phyloP scores from a whole-genome alignment of 441 rosid genomes.

The Aleurites moluccanus region DNA sequence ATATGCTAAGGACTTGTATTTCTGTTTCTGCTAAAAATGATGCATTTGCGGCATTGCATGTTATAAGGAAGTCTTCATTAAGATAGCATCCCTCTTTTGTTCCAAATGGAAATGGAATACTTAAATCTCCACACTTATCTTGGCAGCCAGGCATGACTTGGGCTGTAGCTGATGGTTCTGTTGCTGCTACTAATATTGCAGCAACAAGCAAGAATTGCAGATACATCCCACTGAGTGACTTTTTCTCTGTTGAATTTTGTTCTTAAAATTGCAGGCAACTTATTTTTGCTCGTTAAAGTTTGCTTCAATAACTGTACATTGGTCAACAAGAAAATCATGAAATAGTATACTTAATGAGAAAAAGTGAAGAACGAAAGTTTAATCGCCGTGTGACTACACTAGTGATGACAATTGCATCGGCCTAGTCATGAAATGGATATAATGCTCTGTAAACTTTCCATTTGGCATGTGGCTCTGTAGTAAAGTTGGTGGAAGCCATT shows the following conservation, averaged over 20 bases:
- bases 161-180: neutral
- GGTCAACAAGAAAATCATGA: neutral
- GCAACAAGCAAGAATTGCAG: neutral
- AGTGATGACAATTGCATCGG: too few relatives aligned
- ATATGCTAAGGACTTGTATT: neutral
- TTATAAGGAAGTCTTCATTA: neutral
- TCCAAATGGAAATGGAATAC: slow-evolving; percentile 19
- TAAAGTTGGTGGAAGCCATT: too few relatives aligned
- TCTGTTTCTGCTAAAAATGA: neutral
- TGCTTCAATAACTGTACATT: too few relatives aligned
- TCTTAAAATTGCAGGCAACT: too few relatives aligned
- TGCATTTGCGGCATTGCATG: neutral
- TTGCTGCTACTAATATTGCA: neutral
- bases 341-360: too few relatives aligned
- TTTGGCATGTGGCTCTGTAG: too few relatives aligned
- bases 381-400: too few relatives aligned
- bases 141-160: neutral
- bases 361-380: too few relatives aligned
- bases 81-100: neutral
- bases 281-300: too few relatives aligned
- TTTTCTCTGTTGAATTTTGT: neutral
- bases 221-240: too few relatives aligned
- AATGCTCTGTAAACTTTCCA: too few relatives aligned
- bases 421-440: too few relatives aligned
- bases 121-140: slow-evolving; percentile 2